Conservation (phyloP, 2,329 filamentous ascomycete species). For the Phyllosticta capitalensis region DNA sequence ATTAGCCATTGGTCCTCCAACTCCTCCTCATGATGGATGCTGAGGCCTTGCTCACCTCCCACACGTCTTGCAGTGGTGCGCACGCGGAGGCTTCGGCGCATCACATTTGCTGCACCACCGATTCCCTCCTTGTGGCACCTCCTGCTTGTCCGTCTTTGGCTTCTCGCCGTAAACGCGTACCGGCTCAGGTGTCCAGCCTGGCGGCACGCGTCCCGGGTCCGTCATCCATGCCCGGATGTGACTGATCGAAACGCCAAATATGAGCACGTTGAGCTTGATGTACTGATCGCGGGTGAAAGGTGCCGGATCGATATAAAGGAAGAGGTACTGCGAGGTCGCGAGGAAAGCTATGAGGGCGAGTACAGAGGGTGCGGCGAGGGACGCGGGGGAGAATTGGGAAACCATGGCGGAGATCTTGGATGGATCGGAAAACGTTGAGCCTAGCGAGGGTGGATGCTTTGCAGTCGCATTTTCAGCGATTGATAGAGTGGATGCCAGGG, state of each 20-base stretch:
- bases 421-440: not conserved
- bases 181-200: constrained; percentile 29
- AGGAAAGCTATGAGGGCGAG: constrained; percentile 59
- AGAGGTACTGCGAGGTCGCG: constrained; percentile 60
- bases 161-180: constrained; percentile 17
- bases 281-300: constrained; percentile 50
- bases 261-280: constrained; percentile 55
- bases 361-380: constrained; percentile 59
- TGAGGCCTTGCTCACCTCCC: constrained; percentile 35
- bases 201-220: constrained; percentile 47
- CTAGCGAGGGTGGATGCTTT: not conserved
- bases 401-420: not conserved
- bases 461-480: not conserved
- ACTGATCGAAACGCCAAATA: constrained; percentile 56
- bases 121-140: constrained; percentile 17
- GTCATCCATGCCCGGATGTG: constrained; percentile 57
- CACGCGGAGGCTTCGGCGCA: constrained; percentile 62
- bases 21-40: not conserved
- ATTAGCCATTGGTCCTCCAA: not conserved
- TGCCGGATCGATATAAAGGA: constrained; percentile 48
- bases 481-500: not conserved
- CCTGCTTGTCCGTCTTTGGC: constrained; percentile 26
- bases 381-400: constrained; percentile 16
- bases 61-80: constrained; percentile 75
- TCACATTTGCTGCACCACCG: constrained; percentile 70